Base-by-base conservation (phyloP, 345 rosid genomes). In the Eucalyptus tenuipes region DNA sequence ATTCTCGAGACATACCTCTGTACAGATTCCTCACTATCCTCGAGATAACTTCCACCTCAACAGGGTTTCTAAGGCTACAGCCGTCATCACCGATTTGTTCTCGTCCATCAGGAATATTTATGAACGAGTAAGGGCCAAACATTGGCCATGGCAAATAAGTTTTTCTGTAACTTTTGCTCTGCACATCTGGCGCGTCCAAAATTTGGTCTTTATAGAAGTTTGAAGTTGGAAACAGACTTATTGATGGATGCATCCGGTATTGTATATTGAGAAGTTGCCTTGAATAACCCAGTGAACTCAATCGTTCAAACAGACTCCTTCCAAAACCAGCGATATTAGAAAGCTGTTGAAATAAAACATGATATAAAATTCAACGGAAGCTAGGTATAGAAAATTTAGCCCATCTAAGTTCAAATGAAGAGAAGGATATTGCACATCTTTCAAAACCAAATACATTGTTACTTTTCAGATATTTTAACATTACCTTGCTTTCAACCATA, bases 371-470 rank as follows among this genome's bases (percentile, higher is more conserved):
- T 22, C 33, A n/a, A 48, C 13, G 14, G 22, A 50, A 64, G 24
- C 90, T 85, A 53, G 86, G 90, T 90, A 40, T 53, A 94, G 92
- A 8, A 40, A 86, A 55, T 31, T 88, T 85, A 94, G 59, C 50
- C 93, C 66, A 47, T 89, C 90, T 66, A 84, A n/a, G 87, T 11
- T 22, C 40, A 27, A 81, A 20, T 10, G 40, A n/a, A 79, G 31
- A 27, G 79, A 88, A 25, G 48, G 37, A 22, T 17, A 81, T 29
- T 82, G 49, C n/a, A 40, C 42, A 88, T 44, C 64, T 57, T 25
- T 24, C 64, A 57, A 57, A 25, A 57, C 64, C n/a, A 57, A 57
- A 24, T 24, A 5, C 57, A 57, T 24, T 24, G 64, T 10, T 24
- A 57, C 64, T 2, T 57, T 57, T 31, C 85, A 87, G 33, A 49